Conservation (phyloP, 129 eudicot species). For the Flaveria robusta region DNA sequence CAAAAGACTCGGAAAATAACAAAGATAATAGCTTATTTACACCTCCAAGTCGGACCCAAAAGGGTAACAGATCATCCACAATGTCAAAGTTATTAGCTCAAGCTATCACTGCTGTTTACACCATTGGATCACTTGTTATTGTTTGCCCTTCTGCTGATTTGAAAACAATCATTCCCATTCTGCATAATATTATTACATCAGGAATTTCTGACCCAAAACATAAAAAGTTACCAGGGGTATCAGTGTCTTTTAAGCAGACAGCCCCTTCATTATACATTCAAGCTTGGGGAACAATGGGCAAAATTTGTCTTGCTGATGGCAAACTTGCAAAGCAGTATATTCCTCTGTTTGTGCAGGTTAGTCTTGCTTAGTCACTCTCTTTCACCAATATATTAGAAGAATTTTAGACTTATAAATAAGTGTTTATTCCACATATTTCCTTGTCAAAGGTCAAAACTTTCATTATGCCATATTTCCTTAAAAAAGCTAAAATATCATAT, state of each 20-base stretch:
- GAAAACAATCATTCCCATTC: slow-evolving; percentile 52
- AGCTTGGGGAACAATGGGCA: slow-evolving; percentile 93
- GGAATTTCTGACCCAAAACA: slow-evolving; percentile 57
- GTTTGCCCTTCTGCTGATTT: slow-evolving; percentile 71
- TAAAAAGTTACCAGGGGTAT: slow-evolving; percentile 40
- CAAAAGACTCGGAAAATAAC: slow-evolving; percentile 47
- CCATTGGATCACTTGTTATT: slow-evolving; percentile 82
- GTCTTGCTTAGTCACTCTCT: slow-evolving; percentile 13
- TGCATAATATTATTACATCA: slow-evolving; percentile 82
- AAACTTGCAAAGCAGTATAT: slow-evolving; percentile 92
- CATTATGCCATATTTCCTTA: not conserved
- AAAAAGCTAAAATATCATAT: not conserved
- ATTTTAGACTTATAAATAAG: not conserved
- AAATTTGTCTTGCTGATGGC: slow-evolving; percentile 96
- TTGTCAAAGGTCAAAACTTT: not conserved
- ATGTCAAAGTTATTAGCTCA: slow-evolving; percentile 41
- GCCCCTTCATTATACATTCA: slow-evolving; percentile 85
- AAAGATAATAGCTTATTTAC: slow-evolving; percentile 52
- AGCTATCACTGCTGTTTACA: slow-evolving; percentile 72
- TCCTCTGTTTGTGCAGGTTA: slow-evolving; percentile 94
- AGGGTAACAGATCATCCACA: slow-evolving; percentile 45
- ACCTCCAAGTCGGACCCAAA: slow-evolving; percentile 48
- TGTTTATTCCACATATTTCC: not conserved
- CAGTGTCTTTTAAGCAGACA: slow-evolving; percentile 52
- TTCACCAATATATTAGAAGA: slow-evolving; percentile 1